Evolutionary conservation across 1,284 basidiomycete genomes (phyloP).

Genomic region (Cutaneotrichosporon cutaneum): DNA sequence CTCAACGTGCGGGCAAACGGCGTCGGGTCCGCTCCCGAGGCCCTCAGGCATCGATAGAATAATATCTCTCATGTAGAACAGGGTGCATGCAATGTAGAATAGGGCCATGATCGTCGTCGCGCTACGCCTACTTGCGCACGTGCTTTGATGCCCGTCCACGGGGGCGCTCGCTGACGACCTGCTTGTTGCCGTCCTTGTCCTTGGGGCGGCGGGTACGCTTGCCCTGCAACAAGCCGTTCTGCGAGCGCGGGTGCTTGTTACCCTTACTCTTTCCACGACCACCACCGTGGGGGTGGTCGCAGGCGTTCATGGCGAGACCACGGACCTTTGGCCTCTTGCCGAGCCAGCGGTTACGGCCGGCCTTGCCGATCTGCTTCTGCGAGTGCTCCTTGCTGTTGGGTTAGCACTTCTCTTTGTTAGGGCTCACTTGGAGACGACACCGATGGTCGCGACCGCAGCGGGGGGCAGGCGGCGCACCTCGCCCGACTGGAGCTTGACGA

Average conservation of each 20-base stretch:
- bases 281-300: conserved; percentile 94
- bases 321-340: conserved; percentile 83
- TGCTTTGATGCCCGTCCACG: conserved; percentile 60
- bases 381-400: conserved; percentile 69
- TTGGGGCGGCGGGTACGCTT: conserved; percentile 88
- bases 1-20: background rate
- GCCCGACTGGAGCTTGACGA: conserved; percentile 85
- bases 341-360: conserved; percentile 84
- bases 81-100: conserved; percentile 26
- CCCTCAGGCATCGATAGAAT: conserved; percentile 3
- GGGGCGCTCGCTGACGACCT: conserved; percentile 85
- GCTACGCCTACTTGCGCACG: conserved; percentile 17
- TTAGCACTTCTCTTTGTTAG: background rate
- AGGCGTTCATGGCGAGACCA: conserved; percentile 98
- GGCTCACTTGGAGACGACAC: conserved; percentile 77
- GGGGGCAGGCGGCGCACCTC: conserved; percentile 85
- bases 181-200: conserved; percentile 89
- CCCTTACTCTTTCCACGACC: conserved; percentile 97
- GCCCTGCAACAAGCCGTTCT: conserved; percentile 91
- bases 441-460: conserved; percentile 84
- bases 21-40: background rate
- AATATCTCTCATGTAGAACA: conserved; percentile 16
- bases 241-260: conserved; percentile 85
- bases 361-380: conserved; percentile 81
- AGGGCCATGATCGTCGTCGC: conserved; percentile 6